A percentile compares a stretch with the other conserved stretches of the same genome.
Conservation (phyloP, 139 green algal species). For the Chlamydomonas incerta region DNA sequence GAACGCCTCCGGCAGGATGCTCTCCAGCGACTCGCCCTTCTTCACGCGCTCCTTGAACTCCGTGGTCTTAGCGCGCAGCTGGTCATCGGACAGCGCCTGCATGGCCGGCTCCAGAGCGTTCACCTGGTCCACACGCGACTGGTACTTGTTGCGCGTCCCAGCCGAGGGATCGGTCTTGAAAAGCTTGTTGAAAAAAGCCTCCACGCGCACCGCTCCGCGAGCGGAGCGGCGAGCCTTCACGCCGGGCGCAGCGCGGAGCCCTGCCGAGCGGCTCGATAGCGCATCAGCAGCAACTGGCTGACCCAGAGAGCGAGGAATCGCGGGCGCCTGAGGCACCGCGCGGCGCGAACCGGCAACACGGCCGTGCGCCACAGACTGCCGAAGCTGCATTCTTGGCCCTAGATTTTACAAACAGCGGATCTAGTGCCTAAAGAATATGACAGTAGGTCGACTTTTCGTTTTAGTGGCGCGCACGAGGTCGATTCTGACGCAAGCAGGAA, state of each 20-base stretch:
- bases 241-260: neutral
- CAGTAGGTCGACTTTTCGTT: too few species aligned
- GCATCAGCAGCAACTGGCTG: neutral
- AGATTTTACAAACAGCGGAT: too few species aligned
- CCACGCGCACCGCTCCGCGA: conserved; percentile 16
- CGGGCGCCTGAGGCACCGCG: neutral
- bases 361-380: conserved; percentile 4
- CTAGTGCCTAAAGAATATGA: too few species aligned
- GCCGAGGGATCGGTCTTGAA: conserved; percentile 70
- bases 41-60: conserved; percentile 78
- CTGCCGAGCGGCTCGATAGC: neutral
- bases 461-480: too few species aligned
- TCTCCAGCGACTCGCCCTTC: conserved; percentile 83
- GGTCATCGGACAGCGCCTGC: conserved; percentile 80
- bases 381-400: neutral
- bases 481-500: too few species aligned
- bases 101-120: conserved; percentile 89
- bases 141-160: conserved; percentile 74
- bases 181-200: conserved; percentile 59
- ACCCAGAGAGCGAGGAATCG: neutral
- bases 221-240: conserved; percentile 6
- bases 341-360: conserved; percentile 2
- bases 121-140: conserved; percentile 83
- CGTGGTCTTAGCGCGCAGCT: conserved; percentile 86
- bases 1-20: conserved; percentile 91